Evolutionary conservation across 2,329 filamentous ascomycete genomes (phyloP), one percentile per base, ranked within the genome.

Genomic region (Coniochaeta sp.): DNA sequence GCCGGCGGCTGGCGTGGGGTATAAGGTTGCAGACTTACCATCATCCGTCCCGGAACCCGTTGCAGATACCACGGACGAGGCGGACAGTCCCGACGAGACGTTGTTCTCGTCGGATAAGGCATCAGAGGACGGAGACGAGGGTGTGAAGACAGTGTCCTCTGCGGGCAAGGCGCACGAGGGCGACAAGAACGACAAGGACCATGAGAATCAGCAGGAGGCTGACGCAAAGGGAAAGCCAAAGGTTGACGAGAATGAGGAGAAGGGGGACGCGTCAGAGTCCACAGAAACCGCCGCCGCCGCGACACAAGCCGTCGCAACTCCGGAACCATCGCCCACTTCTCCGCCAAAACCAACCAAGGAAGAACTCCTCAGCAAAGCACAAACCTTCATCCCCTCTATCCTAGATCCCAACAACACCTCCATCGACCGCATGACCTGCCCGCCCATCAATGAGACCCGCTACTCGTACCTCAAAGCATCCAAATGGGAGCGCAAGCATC

Each of bases 361-460:
- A 22, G 58, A 59, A 24, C 50, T 54, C 6, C 26, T 44, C 40
- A 19, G 38, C 19, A 60, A 60, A 28, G 61, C 58, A 11, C 54
- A 33, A 12, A 54, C 31, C 28, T 60, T 54, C 17, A 58, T 60
- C 1, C 61, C 58, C 38, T 58, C 61, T 2, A 62, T 62, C 58
- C 58, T 62, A 3, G 58, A 62, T 58, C 61, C 61, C 33, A 38
- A n/a, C 28, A 55, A 62, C 55, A 60, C 58, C 58, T 60, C 58
- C 24, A 58, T 62, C 52, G 44, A 57, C 43, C 58, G 61, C 16
- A 54, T 62, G 59, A 47, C 33, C 61, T 60, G 59, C 56, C 55
- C 50, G 16, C 44, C 58, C 50, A 34, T 62, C 24, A 58, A 62
- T 56, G 33, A 28, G 19, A 56, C 40, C 38, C 55, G 59, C 43